phyloP scores from a whole-genome alignment of 768 basidiomycete species.

The Tricholoma saponaceum region DNA sequence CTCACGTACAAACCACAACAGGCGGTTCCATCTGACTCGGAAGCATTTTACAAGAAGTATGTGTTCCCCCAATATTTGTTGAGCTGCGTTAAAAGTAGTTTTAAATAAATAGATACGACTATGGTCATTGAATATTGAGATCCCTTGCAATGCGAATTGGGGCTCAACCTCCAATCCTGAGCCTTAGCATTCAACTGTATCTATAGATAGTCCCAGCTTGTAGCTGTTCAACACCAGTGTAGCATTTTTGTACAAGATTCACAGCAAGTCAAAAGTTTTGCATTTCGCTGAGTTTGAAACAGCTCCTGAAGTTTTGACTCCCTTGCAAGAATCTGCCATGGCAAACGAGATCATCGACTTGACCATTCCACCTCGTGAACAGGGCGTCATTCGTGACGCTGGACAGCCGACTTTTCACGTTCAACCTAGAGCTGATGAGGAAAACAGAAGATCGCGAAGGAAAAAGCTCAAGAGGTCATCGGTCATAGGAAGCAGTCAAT shows the following conservation, averaged over 20 bases:
- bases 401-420: neutral
- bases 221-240: constrained; percentile 3
- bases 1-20: constrained; percentile 20
- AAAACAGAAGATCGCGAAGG: constrained; percentile 18
- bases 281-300: neutral
- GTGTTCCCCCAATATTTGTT: too few species aligned
- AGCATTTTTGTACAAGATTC: neutral
- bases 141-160: neutral
- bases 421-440: neutral
- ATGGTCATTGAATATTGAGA: constrained; percentile 28
- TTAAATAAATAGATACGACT: constrained; percentile 42
- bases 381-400: neutral
- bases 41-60: constrained; percentile 83
- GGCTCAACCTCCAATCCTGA: constrained; percentile 11
- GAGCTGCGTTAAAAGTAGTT: neutral
- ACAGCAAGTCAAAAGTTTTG: neutral
- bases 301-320: too few species aligned
- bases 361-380: constrained; percentile 14
- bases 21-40: constrained; percentile 69
- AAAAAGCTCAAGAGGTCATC: constrained; percentile 23
- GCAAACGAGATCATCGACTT: constrained; percentile 30
- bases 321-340: neutral
- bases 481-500: constrained; percentile 14
- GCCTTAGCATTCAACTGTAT: neutral
- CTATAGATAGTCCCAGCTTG: neutral